These are phyloP conservation scores for Candida ovalis DNA, from an alignment of 805 yeast species.

Conservation along the genomic window DNA sequence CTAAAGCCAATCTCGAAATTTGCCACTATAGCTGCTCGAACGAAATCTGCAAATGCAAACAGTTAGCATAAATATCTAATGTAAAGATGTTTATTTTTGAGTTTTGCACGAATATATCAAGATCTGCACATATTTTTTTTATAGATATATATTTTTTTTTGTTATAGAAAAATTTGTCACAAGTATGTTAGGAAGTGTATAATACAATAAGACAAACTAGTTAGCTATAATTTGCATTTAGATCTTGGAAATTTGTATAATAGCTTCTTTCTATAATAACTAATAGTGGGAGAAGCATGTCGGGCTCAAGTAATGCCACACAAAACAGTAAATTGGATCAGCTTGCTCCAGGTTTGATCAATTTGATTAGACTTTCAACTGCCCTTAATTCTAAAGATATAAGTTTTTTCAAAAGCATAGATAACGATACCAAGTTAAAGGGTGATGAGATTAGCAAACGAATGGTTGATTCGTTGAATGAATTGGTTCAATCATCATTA, in stretches of 20 bases:
- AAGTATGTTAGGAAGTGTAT: not conserved
- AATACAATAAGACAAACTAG: too few relatives aligned
- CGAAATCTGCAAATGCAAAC: too few relatives aligned
- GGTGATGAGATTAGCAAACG: conserved; percentile 39
- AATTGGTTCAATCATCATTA: conserved; percentile 30
- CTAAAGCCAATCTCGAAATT: not conserved
- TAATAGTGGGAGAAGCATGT: not conserved
- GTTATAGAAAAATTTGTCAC: not conserved
- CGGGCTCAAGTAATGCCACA: not conserved
- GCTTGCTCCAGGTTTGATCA: conserved; percentile 45
- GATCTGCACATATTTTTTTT: not conserved
- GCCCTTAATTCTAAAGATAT: conserved; percentile 77
- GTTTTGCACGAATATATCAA: not conserved
- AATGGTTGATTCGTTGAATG: conserved; percentile 44
- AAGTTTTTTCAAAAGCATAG: conserved; percentile 67
- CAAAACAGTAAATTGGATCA: conserved; percentile 18
- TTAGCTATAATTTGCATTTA: too few relatives aligned
- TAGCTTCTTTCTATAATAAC: too few relatives aligned
- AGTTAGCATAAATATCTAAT: not conserved
- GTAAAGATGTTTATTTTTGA: not conserved
- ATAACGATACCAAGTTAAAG: conserved; percentile 39
- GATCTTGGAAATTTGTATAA: too few relatives aligned
- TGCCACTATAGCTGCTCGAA: not conserved
- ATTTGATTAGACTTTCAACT: conserved; percentile 60
- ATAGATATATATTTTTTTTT: not conserved